A percentile compares a stretch with the other conserved stretches of the same genome.
Evolutionary conservation across 768 basidiomycete species (phyloP).

Genomic region (Leccinum fibrillosum): DNA sequence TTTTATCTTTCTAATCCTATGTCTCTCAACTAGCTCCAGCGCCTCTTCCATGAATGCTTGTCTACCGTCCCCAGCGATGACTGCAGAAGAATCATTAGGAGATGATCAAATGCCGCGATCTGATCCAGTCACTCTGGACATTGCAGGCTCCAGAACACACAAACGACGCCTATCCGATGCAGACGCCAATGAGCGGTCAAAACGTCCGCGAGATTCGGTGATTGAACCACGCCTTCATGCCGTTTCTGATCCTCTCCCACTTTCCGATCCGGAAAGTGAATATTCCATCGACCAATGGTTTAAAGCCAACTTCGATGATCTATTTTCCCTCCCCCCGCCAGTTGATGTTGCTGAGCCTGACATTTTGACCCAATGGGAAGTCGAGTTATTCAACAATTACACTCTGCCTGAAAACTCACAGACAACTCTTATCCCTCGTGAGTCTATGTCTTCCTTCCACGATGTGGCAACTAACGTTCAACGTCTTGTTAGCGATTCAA

Average conservation of each 20-base stretch:
- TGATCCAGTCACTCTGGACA: not conserved
- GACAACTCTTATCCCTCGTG: not conserved
- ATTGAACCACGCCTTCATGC: not conserved
- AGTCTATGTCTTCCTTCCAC: not conserved
- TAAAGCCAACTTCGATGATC: constrained; percentile 17
- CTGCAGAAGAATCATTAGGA: not conserved
- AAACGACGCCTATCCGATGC: constrained; percentile 29
- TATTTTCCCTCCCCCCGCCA: constrained; percentile 13
- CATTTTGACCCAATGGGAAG: constrained; percentile 25
- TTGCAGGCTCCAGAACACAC: not conserved
- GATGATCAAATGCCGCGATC: not conserved
- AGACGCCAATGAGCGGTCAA: not conserved
- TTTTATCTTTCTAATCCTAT: not conserved
- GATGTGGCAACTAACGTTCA: not conserved
- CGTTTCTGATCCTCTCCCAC: not conserved
- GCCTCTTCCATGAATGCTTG: not conserved
- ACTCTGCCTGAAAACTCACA: constrained; percentile 6
- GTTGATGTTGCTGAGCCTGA: constrained; percentile 20
- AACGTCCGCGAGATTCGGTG: not conserved
- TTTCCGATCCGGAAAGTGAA: constrained; percentile 8
- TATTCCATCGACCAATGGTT: constrained; percentile 39
- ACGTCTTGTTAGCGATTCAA: not conserved
- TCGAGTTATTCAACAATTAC: constrained; percentile 32
- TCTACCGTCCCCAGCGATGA: not conserved
- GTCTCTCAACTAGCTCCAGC: not conserved